Base-by-base conservation (phyloP, 257 asterid species). In the Ehretia macrophylla region DNA sequence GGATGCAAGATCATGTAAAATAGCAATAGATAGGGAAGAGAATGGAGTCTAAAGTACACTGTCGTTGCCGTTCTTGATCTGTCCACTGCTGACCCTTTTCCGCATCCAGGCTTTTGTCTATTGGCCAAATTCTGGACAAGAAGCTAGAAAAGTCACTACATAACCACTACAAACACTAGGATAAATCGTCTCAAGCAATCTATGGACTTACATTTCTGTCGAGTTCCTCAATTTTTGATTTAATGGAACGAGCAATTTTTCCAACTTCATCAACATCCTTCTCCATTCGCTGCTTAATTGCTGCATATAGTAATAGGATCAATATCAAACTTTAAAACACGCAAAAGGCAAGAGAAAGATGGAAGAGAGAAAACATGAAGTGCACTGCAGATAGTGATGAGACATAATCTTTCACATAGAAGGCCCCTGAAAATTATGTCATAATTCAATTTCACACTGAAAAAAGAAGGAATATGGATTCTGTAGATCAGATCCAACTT, bases 231-330 rank as follows among this genome's bases (percentile, higher is more conserved):
- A 93, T 66, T 81, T 87, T 89, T 55, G 82, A 77, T 79, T 89
- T 93, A 45, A 93, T 83, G 20, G 64, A 56, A 54, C 95, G 94
- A 11, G 97, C 90, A 76, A 89, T 74, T 84, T 81, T 86, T 56
- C 96, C 97, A 64, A 93, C 99, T 82, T 93, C 99, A 56, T 89
- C 99, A 40, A 93, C 96, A 78, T 93, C 97, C 68, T 87, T 93
- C 83, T 87, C 99, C 99, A 93, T 93, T 39, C 92, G 81, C 75
- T 89, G 91, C 88, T 89, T 93, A 72, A 93, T 93, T 59, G 80
- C 99, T 93, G 84, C 64, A 74, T 68, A 52, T 48, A 51, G 35
- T 58, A 10, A 57, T 44, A 23, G 32, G 21, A 38, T 5, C 1
- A 38, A 52, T 21, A 17, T 51, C 27, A 51, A 8, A 51, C 17